Conservation (phyloP, 148 eudicot genomes). For the Cornus kousa region DNA sequence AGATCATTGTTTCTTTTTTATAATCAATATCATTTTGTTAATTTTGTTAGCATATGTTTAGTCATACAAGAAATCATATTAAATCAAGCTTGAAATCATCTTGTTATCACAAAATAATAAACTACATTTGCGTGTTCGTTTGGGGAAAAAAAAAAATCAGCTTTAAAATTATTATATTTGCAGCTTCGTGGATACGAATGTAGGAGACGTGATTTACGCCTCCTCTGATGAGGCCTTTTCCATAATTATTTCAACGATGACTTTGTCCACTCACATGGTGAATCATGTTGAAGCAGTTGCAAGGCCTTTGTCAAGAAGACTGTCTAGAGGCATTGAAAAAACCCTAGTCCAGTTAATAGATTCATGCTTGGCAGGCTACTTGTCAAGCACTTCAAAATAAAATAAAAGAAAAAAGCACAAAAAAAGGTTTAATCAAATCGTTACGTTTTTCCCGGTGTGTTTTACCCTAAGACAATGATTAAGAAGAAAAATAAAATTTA, state of each 20-base stretch:
- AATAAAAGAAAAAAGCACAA: background rate
- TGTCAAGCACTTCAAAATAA: slow-evolving; percentile 14
- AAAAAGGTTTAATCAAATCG: background rate
- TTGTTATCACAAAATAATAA: background rate
- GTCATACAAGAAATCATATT: slow-evolving; percentile 4
- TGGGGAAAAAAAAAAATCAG: background rate
- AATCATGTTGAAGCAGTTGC: slow-evolving; percentile 18
- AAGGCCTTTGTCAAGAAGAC: slow-evolving; percentile 7
- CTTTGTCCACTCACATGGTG: slow-evolving; percentile 6
- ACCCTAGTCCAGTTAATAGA: background rate
- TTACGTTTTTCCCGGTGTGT: slow-evolving; percentile 4
- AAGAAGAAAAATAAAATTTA: background rate
- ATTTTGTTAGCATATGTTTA: background rate
- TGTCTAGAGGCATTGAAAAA: slow-evolving; percentile 1
- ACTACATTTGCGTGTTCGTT: slow-evolving; percentile 6
- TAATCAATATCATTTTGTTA: slow-evolving; percentile 6
- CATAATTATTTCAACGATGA: background rate
- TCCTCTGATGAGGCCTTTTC: background rate
- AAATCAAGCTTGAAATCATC: background rate
- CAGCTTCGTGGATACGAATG: slow-evolving; percentile 6
- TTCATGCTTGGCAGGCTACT: slow-evolving; percentile 19
- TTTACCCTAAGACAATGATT: slow-evolving; percentile 1
- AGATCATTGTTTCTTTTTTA: background rate
- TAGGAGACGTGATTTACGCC: background rate
- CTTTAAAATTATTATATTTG: background rate